Evolutionary conservation across 805 yeast species (phyloP).

Genomic region (Candida nitratophila): DNA sequence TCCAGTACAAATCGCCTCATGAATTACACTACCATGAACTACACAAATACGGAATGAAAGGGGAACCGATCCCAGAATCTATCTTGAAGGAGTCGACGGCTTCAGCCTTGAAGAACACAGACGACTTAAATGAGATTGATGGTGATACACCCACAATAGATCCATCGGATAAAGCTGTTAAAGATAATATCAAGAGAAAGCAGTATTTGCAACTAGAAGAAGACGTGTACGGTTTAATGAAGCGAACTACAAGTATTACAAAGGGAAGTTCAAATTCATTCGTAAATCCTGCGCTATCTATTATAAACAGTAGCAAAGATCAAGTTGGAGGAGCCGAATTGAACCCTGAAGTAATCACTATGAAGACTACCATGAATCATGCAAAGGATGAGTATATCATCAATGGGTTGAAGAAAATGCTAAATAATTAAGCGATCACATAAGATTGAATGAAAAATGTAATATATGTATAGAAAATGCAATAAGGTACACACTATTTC

Average conservation of each 20-base stretch:
- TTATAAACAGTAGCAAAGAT: not conserved
- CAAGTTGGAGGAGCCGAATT: not conserved
- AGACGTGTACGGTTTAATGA: not conserved
- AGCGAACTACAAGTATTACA: conserved; percentile 1
- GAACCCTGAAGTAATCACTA: not conserved
- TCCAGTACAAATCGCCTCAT: conserved; percentile 30
- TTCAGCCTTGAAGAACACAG: not conserved
- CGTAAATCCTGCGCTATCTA: not conserved
- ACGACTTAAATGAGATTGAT: too few species aligned
- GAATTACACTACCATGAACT: conserved; percentile 36
- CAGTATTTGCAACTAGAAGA: conserved; percentile 1
- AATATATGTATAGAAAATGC: too few species aligned
- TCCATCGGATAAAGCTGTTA: not conserved
- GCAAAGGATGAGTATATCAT: not conserved
- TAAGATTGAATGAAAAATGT: too few species aligned
- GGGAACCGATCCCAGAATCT: conserved; percentile 9
- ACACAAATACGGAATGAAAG: conserved; percentile 22
- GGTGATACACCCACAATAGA: not conserved
- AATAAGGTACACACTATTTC: too few species aligned
- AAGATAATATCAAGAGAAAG: not conserved
- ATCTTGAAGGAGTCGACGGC: not conserved
- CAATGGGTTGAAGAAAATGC: not conserved
- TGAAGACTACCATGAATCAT: not conserved
- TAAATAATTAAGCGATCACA: not conserved
- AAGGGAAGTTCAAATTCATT: not conserved